Evolutionary conservation across 257 asterid genomes (phyloP).

Genomic region (Nicotiana obtusifolia): DNA sequence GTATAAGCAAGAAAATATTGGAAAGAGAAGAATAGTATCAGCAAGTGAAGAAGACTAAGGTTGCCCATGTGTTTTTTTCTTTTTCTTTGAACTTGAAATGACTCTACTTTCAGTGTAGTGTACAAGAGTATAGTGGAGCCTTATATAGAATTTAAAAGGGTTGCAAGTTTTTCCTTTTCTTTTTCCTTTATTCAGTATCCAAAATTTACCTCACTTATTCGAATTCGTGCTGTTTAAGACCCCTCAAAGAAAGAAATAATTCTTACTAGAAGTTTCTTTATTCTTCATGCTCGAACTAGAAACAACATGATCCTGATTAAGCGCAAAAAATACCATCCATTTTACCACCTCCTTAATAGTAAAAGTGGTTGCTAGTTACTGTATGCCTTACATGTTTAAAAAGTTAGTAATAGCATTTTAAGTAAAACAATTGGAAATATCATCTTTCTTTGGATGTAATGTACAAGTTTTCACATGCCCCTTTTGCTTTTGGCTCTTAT

Average conservation of each 20-base stretch:
- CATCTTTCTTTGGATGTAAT: slow-evolving; percentile 9
- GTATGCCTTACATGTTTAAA: background rate
- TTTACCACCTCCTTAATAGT: too few relatives aligned
- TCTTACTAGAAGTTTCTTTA: too few relatives aligned
- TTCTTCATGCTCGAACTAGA: too few relatives aligned
- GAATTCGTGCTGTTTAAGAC: too few relatives aligned
- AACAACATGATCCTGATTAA: too few relatives aligned
- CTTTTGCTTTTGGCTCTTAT: background rate
- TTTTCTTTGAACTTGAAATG: background rate
- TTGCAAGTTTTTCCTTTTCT: too few relatives aligned
- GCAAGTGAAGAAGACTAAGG: slow-evolving; percentile 15
- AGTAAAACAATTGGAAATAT: slow-evolving; percentile 12
- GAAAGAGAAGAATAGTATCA: slow-evolving; percentile 26
- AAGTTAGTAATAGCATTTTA: background rate
- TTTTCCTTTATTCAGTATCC: background rate
- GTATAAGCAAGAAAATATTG: slow-evolving; percentile 5
- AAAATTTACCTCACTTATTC: too few relatives aligned
- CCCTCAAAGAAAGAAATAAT: too few relatives aligned
- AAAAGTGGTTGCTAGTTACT: too few relatives aligned
- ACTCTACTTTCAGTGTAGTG: background rate
- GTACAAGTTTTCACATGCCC: slow-evolving; percentile 9
- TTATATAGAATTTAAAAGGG: slow-evolving; percentile 18
- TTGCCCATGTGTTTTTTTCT: slow-evolving; percentile 21
- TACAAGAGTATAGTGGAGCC: background rate
- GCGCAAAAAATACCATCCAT: too few relatives aligned